These are phyloP conservation scores for Blastobotrys malaysiensis DNA, from an alignment of 1,139 yeast species.

Conservation along the genomic window DNA sequence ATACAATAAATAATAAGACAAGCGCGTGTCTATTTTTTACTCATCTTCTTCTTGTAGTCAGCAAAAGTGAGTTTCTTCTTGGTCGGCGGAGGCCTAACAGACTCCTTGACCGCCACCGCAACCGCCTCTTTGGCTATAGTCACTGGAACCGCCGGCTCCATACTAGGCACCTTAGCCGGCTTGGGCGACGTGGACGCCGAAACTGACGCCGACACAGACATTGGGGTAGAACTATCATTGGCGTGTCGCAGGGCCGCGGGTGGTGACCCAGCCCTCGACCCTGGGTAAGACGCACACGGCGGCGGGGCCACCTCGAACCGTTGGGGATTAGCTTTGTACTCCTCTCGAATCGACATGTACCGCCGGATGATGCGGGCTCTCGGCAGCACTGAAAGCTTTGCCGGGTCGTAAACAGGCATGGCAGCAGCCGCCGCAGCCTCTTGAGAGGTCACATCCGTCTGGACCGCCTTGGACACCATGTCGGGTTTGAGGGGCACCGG, in stretches of 20 bases:
- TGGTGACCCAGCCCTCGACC: conserved; percentile 2
- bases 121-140: not conserved
- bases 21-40: conserved; percentile 24
- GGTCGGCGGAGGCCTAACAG: conserved; percentile 18
- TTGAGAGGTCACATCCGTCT: not conserved
- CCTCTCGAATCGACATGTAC: not conserved
- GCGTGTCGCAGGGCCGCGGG: conserved; percentile 7
- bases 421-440: not conserved
- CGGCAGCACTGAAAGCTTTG: not conserved
- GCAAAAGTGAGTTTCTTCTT: conserved; percentile 77
- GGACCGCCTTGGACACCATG: not conserved
- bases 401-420: not conserved
- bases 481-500: not conserved
- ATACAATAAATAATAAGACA: conserved; percentile 4
- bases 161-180: conserved; percentile 1
- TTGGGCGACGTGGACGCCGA: conserved; percentile 26
- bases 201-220: conserved; percentile 22
- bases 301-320: not conserved
- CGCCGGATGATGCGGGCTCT: not conserved
- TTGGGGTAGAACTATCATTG: conserved; percentile 19
- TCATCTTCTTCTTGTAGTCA: conserved; percentile 61
- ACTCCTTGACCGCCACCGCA: not conserved
- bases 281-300: not conserved
- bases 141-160: not conserved
- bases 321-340: not conserved